Conservation (phyloP, 345 rosid genomes). For the Acer negundo region DNA sequence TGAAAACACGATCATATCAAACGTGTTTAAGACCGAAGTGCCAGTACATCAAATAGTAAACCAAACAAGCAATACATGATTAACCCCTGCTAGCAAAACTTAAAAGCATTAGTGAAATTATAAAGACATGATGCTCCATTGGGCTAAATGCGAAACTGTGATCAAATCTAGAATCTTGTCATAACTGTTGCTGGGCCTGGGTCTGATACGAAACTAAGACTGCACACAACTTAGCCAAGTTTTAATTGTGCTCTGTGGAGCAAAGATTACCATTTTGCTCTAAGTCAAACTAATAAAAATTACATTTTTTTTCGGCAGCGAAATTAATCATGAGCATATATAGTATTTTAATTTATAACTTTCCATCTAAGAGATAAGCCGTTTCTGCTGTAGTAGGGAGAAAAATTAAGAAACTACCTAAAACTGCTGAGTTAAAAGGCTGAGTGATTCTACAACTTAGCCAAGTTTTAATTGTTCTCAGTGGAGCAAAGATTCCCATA, state of each 20-base stretch:
- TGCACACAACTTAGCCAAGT: neutral
- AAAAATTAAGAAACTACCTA: slow-evolving; percentile 41
- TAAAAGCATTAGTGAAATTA: neutral
- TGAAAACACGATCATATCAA: neutral
- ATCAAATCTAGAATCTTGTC: neutral
- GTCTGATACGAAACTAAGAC: slow-evolving; percentile 4
- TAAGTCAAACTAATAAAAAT: neutral
- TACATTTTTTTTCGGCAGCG: slow-evolving; percentile 1
- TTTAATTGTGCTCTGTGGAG: slow-evolving; percentile 5
- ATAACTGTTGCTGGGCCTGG: neutral
- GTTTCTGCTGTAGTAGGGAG: neutral
- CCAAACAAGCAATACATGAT: neutral
- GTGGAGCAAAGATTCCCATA: neutral
- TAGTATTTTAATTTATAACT: neutral
- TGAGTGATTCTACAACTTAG: slow-evolving; percentile 40
- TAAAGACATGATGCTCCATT: neutral
- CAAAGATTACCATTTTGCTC: neutral
- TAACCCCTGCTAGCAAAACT: slow-evolving; percentile 1
- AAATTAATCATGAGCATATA: slow-evolving; percentile 3
- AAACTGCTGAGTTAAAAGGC: slow-evolving; percentile 64
- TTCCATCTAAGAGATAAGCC: slow-evolving; percentile 9
- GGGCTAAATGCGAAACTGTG: neutral
- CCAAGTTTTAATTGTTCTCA: slow-evolving; percentile 11
- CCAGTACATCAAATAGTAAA: slow-evolving; percentile 14
- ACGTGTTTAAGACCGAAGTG: neutral